Percentiles rank a stretch among this genome's conserved stretches.
Conservation (phyloP, 768 basidiomycete species). For the Termitomyces sp. region DNA sequence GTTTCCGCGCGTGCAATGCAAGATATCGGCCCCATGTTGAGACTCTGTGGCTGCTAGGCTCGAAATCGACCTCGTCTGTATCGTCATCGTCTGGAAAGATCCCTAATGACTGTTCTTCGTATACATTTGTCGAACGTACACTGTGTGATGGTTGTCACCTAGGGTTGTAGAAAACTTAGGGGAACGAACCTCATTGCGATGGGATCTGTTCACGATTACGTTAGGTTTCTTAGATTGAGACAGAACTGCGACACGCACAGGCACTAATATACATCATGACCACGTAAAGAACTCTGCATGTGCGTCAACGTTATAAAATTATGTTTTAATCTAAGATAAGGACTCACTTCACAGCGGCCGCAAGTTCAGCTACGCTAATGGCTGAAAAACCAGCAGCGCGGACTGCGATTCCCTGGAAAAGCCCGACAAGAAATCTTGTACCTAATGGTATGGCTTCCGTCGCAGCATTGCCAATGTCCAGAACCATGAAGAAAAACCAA, state of each 20-base stretch:
- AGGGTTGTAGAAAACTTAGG: background rate
- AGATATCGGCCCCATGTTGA: constrained; percentile 76
- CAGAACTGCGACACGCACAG: constrained; percentile 47
- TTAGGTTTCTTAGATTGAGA: background rate
- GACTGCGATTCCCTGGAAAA: constrained; percentile 79
- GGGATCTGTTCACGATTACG: constrained; percentile 44
- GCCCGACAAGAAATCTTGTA: constrained; percentile 65
- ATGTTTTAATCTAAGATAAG: background rate
- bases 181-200: constrained; percentile 70
- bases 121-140: constrained; percentile 90
- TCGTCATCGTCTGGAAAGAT: constrained; percentile 57
- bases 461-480: constrained; percentile 78
- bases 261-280: constrained; percentile 94
- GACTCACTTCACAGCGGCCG: constrained; percentile 85
- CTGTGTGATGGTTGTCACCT: constrained; percentile 29
- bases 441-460: constrained; percentile 70
- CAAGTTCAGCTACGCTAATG: constrained; percentile 69
- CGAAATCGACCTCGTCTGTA: constrained; percentile 45
- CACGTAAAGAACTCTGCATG: constrained; percentile 71
- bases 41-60: constrained; percentile 44
- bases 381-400: constrained; percentile 85
- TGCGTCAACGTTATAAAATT: background rate
- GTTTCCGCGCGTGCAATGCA: constrained; percentile 77
- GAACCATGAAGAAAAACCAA: constrained; percentile 86
- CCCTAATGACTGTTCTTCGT: constrained; percentile 91